Conservation (phyloP, 1,284 basidiomycete genomes). For the Austropuccinia psidii region DNA sequence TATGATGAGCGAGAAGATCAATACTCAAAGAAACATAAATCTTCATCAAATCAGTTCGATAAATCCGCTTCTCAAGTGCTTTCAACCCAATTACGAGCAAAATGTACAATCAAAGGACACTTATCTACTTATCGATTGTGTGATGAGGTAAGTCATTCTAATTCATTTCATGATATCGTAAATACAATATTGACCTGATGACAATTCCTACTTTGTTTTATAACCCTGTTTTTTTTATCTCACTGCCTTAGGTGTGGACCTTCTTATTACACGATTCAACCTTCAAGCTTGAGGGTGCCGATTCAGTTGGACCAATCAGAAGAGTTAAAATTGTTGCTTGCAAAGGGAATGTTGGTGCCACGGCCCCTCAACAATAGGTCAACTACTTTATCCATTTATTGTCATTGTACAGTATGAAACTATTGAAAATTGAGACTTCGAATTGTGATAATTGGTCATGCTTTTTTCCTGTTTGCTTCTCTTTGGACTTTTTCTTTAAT, state of each 20-base stretch:
- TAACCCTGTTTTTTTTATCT: background rate
- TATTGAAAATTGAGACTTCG: no score
- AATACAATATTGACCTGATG: background rate
- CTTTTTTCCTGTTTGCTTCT: no score
- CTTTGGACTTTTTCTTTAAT: no score
- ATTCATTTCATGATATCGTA: background rate
- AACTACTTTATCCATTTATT: no score
- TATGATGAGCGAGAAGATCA: background rate
- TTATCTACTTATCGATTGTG: conserved; percentile 85
- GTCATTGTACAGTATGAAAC: no score
- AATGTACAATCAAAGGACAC: conserved; percentile 84
- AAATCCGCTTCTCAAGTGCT: conserved; percentile 84
- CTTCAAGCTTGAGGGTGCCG: conserved; percentile 78
- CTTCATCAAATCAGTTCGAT: conserved; percentile 64
- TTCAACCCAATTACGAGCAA: conserved; percentile 81
- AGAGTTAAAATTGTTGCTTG: conserved; percentile 30
- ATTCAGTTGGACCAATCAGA: conserved; percentile 26
- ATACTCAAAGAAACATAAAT: no score
- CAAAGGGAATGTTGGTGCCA: conserved; percentile 16
- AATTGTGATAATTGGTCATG: no score
- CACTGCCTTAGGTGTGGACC: conserved; percentile 65
- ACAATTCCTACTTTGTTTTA: background rate
- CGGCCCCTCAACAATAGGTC: background rate
- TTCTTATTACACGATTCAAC: conserved; percentile 84
- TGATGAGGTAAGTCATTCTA: conserved; percentile 57